phyloP scores from a whole-genome alignment of 75 land plant genomes.

The Chamaecyparis obtusa region DNA sequence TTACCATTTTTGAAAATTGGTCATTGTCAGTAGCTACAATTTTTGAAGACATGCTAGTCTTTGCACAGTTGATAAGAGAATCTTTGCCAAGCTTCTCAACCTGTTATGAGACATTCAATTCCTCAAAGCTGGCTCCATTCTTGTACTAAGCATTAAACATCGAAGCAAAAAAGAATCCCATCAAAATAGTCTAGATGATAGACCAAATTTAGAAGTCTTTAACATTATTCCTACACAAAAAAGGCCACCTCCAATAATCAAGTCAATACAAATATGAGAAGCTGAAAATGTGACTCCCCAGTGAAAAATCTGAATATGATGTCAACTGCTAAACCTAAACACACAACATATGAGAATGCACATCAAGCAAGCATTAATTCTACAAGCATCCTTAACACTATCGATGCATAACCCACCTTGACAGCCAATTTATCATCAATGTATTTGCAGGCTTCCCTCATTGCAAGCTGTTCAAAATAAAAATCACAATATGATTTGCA shows the following conservation, averaged over 20 bases:
- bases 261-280: neutral
- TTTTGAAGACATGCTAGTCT: conserved; percentile 98
- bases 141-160: neutral
- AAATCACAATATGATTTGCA: neutral
- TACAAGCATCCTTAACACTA: neutral
- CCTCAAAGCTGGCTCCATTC: neutral
- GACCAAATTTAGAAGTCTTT: neutral
- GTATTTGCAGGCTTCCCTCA: conserved; percentile 98
- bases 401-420: conserved; percentile 52
- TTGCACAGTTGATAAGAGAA: conserved; percentile 82
- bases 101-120: conserved; percentile 25
- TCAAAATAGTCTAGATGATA: neutral
- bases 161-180: neutral
- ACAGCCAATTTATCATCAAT: conserved; percentile 90
- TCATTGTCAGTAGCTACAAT: conserved; percentile 81
- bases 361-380: neutral
- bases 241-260: neutral
- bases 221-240: neutral
- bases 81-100: conserved; percentile 97
- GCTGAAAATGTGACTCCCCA: neutral
- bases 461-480: conserved; percentile 71
- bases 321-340: neutral
- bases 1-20: conserved; percentile 85
- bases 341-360: neutral
- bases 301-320: neutral